phyloP scores from a whole-genome alignment of 2,329 filamentous ascomycete species.

The Diaporthe vaccinii region DNA sequence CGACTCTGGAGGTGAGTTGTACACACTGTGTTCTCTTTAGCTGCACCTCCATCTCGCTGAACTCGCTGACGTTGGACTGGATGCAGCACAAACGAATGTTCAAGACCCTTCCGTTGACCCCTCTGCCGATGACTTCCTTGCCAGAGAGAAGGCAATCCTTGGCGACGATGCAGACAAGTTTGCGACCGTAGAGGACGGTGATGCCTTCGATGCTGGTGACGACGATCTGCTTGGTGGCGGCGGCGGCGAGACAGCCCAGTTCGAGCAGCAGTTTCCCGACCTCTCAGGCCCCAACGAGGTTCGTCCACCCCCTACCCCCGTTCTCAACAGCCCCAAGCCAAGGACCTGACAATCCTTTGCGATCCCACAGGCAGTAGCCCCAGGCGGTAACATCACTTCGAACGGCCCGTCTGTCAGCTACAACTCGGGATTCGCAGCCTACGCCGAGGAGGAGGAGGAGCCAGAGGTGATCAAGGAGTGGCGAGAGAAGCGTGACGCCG shows the following conservation, averaged over 20 bases:
- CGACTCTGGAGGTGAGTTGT: constrained; percentile 70
- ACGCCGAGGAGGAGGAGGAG: constrained; percentile 78
- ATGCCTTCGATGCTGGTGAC: constrained; percentile 74
- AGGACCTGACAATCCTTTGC: not conserved
- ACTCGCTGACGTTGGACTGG: constrained; percentile 44
- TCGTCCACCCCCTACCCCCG: constrained; percentile 41
- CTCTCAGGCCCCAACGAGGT: constrained; percentile 79
- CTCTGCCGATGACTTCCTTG: constrained; percentile 86
- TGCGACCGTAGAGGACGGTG: constrained; percentile 79
- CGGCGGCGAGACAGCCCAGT: constrained; percentile 66
- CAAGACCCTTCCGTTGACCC: constrained; percentile 69
- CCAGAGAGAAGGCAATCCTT: constrained; percentile 89
- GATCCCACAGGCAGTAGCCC: constrained; percentile 73
- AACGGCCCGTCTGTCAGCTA: constrained; percentile 75
- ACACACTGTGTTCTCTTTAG: constrained; percentile 33
- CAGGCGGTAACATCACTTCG: constrained; percentile 79
- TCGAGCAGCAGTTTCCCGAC: constrained; percentile 92
- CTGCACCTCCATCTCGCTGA: constrained; percentile 41
- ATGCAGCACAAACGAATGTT: constrained; percentile 76
- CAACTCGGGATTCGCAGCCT: constrained; percentile 72
- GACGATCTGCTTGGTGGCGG: constrained; percentile 81
- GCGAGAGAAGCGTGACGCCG: constrained; percentile 89
- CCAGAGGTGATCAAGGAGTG: constrained; percentile 91
- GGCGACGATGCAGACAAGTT: constrained; percentile 97
- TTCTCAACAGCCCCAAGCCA: too few species aligned